Conservation (phyloP, 306 rosid species). For the Inga leiocalycina region DNA sequence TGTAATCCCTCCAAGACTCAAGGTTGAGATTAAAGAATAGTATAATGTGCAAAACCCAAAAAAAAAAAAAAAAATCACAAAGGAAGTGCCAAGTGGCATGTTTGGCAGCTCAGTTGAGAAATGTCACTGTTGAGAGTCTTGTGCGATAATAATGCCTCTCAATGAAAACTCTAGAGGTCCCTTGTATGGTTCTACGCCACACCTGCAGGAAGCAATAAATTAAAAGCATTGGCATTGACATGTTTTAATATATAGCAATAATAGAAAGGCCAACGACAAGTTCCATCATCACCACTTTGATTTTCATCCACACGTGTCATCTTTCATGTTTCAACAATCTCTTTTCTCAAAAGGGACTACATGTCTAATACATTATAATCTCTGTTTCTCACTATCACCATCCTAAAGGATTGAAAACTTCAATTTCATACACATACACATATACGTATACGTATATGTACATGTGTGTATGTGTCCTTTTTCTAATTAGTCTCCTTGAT, state of each 20-base stretch:
- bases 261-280: not conserved
- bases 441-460: too few relatives aligned
- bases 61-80: not conserved
- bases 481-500: not conserved
- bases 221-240: not conserved
- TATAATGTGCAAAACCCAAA: not conserved
- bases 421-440: not conserved
- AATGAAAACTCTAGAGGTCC: constrained; percentile 79
- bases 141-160: constrained; percentile 83
- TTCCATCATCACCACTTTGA: not conserved
- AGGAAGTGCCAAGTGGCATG: not conserved
- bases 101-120: constrained; percentile 41
- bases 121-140: constrained; percentile 76
- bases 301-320: not conserved
- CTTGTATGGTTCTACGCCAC: constrained; percentile 82
- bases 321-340: not conserved
- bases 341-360: not conserved
- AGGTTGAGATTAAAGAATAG: constrained; percentile 5
- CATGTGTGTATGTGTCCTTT: too few relatives aligned
- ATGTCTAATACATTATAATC: not conserved
- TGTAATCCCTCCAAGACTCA: not conserved
- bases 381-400: not conserved
- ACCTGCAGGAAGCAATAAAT: constrained; percentile 49
- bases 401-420: not conserved
- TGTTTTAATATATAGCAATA: not conserved